A percentile compares a stretch with the other conserved stretches of the same genome.
These are phyloP conservation scores for Domatiomyces globalis DNA, from an alignment of 2,329 filamentous ascomycete genomes.

Conservation along the genomic window DNA sequence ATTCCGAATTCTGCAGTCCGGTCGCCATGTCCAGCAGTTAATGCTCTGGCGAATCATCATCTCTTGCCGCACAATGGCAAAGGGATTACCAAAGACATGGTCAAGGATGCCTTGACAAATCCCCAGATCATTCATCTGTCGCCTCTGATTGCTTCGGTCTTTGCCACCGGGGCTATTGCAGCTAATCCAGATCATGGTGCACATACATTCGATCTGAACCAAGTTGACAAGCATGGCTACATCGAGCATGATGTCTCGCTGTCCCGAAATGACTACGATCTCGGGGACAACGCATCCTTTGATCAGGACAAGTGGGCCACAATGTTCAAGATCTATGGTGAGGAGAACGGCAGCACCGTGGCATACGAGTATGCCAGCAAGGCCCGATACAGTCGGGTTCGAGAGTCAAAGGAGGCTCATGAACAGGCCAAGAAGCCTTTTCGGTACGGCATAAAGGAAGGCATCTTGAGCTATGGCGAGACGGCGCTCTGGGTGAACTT, in stretches of 20 bases:
- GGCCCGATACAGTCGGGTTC: constrained; percentile 21
- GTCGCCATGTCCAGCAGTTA: constrained; percentile 22
- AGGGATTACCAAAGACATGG: constrained; percentile 14
- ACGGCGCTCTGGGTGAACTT: constrained; percentile 25
- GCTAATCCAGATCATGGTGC: constrained; percentile 10
- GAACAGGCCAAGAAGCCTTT: constrained; percentile 20
- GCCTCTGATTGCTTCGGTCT: constrained; percentile 13
- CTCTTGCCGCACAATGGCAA: constrained; percentile 23
- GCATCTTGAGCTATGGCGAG: constrained; percentile 26
- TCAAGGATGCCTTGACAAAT: constrained; percentile 23
- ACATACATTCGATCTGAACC: constrained; percentile 15
- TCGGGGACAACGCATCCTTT: constrained; percentile 25
- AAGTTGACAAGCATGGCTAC: constrained; percentile 20
- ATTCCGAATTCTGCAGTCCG: constrained; percentile 5
- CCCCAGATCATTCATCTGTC: constrained; percentile 2
- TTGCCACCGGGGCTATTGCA: constrained; percentile 15
- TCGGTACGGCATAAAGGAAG: constrained; percentile 22
- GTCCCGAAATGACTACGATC: constrained; percentile 22
- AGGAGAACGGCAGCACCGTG: constrained; percentile 6
- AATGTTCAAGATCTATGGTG: constrained; percentile 15
- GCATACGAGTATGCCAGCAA: constrained; percentile 17
- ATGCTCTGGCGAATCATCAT: constrained; percentile 23
- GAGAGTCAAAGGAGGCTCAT: constrained; percentile 15
- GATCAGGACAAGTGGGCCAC: constrained; percentile 19
- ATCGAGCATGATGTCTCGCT: constrained; percentile 27